A percentile compares a stretch with the other conserved stretches of the same genome.
These are phyloP conservation scores for Penicillium concentricum DNA, from an alignment of 2,329 filamentous ascomycete genomes.

Conservation along the genomic window DNA sequence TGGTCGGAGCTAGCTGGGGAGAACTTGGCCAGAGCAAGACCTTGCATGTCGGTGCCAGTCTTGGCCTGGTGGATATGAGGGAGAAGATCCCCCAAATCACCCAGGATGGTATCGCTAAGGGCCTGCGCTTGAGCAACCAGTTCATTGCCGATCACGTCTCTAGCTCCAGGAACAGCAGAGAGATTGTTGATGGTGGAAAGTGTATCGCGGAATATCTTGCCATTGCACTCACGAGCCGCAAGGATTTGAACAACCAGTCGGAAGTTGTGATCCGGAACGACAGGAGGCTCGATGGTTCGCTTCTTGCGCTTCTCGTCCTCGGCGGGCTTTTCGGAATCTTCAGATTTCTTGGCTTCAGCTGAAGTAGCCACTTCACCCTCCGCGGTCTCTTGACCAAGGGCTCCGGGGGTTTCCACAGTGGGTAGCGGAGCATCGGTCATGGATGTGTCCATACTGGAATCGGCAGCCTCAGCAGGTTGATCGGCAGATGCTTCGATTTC, in stretches of 20 bases:
- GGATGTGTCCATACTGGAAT: constrained; percentile 38
- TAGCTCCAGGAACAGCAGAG: constrained; percentile 86
- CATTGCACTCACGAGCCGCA: constrained; percentile 91
- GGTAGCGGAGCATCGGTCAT: constrained; percentile 39
- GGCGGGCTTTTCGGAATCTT: constrained; percentile 41
- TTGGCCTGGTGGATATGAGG: constrained; percentile 83
- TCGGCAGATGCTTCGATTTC: constrained; percentile 18
- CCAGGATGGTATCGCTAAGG: constrained; percentile 79
- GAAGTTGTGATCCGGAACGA: constrained; percentile 85
- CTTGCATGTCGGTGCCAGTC: constrained; percentile 91
- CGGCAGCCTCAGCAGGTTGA: constrained; percentile 26
- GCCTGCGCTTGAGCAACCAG: constrained; percentile 82
- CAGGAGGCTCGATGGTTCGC: constrained; percentile 70
- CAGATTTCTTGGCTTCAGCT: constrained; percentile 25
- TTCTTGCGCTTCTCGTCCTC: constrained; percentile 57
- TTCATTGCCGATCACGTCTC: constrained; percentile 88
- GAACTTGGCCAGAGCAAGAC: constrained; percentile 89
- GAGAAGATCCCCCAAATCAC: constrained; percentile 79
- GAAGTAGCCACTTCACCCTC: constrained; percentile 33
- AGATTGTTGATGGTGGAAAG: constrained; percentile 98
- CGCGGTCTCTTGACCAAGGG: constrained; percentile 26
- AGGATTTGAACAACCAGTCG: constrained; percentile 95
- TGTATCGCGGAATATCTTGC: constrained; percentile 96
- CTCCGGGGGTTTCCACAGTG: constrained; percentile 31
- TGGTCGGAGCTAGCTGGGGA: constrained; percentile 95